phyloP scores from a whole-genome alignment of 2,329 filamentous ascomycete genomes.

The Apiospora rasikravindrae region DNA sequence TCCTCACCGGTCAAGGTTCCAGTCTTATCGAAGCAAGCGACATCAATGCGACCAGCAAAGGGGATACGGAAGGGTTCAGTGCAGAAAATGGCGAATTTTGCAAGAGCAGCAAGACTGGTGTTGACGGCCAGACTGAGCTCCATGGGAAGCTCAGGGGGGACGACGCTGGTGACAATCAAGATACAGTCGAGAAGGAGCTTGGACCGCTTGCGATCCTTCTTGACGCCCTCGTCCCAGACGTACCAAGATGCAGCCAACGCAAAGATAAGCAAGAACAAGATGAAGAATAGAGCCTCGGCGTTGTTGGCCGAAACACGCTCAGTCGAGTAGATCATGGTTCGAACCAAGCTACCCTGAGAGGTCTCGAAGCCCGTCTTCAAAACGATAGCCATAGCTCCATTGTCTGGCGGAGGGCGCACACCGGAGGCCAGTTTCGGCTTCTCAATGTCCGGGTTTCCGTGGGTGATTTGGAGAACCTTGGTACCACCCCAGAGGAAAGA shows the following conservation, averaged over 20 bases:
- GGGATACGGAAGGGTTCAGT: constrained; percentile 99
- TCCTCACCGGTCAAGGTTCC: constrained; percentile 96
- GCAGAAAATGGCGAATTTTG: constrained; percentile 96
- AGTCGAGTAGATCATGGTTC: constrained; percentile 99
- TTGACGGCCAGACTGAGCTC: constrained; percentile 97
- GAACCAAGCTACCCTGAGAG: constrained; percentile 94
- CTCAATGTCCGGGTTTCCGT: constrained; percentile 79
- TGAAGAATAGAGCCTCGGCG: constrained; percentile 93
- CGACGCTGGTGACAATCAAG: constrained; percentile 96
- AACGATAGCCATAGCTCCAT: constrained; percentile 91
- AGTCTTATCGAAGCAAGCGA: constrained; percentile 99
- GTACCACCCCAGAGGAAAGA: constrained; percentile 96
- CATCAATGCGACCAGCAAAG: constrained; percentile 90
- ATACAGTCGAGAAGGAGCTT: constrained; percentile 97
- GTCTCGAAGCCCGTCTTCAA: constrained; percentile 99
- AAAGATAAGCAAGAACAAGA: constrained; percentile 94
- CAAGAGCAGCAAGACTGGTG: constrained; percentile 91
- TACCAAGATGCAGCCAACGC: constrained; percentile 98
- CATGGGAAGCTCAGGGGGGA: constrained; percentile 98
- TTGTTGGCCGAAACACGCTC: constrained; percentile 99
- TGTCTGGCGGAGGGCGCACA: constrained; percentile 84
- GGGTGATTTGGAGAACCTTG: constrained; percentile 94
- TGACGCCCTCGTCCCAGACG: constrained; percentile 96
- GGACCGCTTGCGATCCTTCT: constrained; percentile 92
- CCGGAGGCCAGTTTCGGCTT: constrained; percentile 74